Percentiles rank a stretch among this genome's conserved stretches.
phyloP scores from a whole-genome alignment of 2,329 filamentous ascomycete species.

The Botrytis fragariae region DNA sequence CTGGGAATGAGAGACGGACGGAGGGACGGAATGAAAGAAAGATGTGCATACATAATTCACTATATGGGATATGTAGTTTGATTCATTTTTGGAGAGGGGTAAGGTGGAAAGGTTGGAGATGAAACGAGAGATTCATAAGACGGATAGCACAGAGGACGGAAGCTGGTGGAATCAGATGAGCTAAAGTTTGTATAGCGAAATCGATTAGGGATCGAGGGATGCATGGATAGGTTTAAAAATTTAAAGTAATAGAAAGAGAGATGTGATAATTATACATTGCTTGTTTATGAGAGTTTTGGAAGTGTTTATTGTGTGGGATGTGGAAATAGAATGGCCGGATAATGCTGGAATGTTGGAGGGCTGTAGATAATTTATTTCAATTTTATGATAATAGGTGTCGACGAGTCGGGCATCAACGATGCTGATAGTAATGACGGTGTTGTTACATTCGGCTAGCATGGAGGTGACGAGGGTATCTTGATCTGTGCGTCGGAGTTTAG shows the following conservation, averaged over 20 bases:
- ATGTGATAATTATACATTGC: neutral
- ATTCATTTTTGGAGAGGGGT: neutral
- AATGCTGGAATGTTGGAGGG: neutral
- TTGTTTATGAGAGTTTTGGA: neutral
- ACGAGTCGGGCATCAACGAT: slow-evolving; percentile 52
- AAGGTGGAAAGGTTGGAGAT: neutral
- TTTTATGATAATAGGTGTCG: slow-evolving; percentile 41
- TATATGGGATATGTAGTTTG: neutral
- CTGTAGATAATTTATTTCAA: neutral
- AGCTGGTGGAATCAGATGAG: neutral
- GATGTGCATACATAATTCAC: neutral
- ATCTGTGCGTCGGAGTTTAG: slow-evolving; percentile 49
- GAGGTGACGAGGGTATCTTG: slow-evolving; percentile 24
- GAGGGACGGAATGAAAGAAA: neutral
- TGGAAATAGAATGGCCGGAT: neutral
- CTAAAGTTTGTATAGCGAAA: neutral
- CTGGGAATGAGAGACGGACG: neutral
- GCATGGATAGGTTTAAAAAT: neutral
- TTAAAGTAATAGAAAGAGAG: neutral
- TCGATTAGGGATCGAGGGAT: neutral
- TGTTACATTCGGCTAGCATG: slow-evolving; percentile 52
- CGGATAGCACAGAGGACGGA: neutral
- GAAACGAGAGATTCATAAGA: neutral
- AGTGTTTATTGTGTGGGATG: neutral
- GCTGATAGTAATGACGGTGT: slow-evolving; percentile 68